Percentiles rank a stretch among this genome's conserved stretches.
These are phyloP conservation scores for Aphanocladium album DNA, from an alignment of 2,329 filamentous ascomycete genomes.

Conservation along the genomic window DNA sequence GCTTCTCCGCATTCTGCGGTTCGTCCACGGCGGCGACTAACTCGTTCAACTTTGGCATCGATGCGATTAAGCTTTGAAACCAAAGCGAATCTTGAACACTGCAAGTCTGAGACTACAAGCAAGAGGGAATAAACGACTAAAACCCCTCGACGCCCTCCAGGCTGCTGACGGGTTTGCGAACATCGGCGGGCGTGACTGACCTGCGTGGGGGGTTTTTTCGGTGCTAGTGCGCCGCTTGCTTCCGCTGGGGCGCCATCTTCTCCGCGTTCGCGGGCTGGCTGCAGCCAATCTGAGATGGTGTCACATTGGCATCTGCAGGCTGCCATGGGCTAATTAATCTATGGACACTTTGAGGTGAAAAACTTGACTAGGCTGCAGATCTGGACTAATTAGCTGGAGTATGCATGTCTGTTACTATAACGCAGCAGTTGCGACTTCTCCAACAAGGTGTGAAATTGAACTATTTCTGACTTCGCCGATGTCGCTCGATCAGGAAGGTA, in stretches of 20 bases:
- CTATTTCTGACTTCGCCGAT: background rate
- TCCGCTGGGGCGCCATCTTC: background rate
- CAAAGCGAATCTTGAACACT: background rate
- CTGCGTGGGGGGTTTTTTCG: background rate
- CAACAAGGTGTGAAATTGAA: background rate
- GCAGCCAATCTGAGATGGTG: background rate
- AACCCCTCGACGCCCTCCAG: background rate
- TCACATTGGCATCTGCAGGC: background rate
- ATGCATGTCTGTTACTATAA: too few species aligned
- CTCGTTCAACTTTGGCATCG: conserved; percentile 4
- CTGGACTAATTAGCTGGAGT: too few species aligned
- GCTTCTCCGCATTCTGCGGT: conserved; percentile 1
- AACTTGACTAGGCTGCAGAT: too few species aligned
- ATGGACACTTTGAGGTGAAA: background rate
- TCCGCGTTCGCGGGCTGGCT: background rate
- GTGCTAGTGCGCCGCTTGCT: background rate
- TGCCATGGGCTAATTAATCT: background rate
- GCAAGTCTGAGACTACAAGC: background rate
- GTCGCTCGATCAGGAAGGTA: background rate
- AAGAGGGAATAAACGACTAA: background rate
- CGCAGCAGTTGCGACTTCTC: background rate
- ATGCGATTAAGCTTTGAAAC: background rate
- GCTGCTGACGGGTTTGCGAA: background rate
- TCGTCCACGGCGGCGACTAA: conserved; percentile 3
- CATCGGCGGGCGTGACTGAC: background rate